These are phyloP conservation scores for Cladochytrium replicatum DNA, from an alignment of 192 early-diverging fungal species.

Conservation along the genomic window DNA sequence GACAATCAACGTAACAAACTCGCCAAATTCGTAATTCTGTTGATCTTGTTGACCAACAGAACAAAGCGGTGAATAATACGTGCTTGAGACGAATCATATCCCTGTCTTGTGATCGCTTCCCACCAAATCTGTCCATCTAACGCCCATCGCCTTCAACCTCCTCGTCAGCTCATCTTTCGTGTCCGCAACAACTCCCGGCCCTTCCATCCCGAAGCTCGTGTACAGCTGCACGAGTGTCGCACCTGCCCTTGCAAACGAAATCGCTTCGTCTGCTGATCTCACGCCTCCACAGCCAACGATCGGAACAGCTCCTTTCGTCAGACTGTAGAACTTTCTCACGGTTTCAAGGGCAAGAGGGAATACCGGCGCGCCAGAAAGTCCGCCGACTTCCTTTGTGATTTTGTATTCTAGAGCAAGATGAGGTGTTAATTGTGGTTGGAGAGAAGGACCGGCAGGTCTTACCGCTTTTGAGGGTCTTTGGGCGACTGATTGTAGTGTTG, in stretches of 20 bases:
- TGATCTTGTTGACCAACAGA: no score
- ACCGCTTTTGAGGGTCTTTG: slow-evolving; percentile 45
- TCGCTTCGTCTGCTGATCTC: slow-evolving; percentile 58
- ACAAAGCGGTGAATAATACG: no score
- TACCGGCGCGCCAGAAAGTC: slow-evolving; percentile 72
- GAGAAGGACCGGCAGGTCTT: slow-evolving; percentile 14
- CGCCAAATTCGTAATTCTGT: no score
- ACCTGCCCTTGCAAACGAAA: slow-evolving; percentile 73
- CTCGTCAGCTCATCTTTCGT: slow-evolving; percentile 68
- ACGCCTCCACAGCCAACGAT: slow-evolving; percentile 89
- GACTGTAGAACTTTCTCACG: slow-evolving; percentile 53
- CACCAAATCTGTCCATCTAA: slow-evolving; percentile 56
- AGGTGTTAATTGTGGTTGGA: not conserved
- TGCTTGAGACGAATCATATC: no score
- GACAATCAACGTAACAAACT: no score
- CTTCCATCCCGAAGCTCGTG: slow-evolving; percentile 63
- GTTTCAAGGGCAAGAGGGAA: slow-evolving; percentile 56
- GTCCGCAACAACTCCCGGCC: slow-evolving; percentile 65
- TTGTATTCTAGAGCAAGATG: slow-evolving; percentile 8
- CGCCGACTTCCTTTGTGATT: slow-evolving; percentile 54
- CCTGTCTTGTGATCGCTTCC: slow-evolving; percentile 23
- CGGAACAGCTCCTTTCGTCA: slow-evolving; percentile 64
- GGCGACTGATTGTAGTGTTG: slow-evolving; percentile 80
- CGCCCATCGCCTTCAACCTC: slow-evolving; percentile 48
- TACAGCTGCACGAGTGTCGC: slow-evolving; percentile 77